Base-by-base conservation (phyloP, 2,329 filamentous ascomycete species). In the Cladophialophora bantiana region DNA sequence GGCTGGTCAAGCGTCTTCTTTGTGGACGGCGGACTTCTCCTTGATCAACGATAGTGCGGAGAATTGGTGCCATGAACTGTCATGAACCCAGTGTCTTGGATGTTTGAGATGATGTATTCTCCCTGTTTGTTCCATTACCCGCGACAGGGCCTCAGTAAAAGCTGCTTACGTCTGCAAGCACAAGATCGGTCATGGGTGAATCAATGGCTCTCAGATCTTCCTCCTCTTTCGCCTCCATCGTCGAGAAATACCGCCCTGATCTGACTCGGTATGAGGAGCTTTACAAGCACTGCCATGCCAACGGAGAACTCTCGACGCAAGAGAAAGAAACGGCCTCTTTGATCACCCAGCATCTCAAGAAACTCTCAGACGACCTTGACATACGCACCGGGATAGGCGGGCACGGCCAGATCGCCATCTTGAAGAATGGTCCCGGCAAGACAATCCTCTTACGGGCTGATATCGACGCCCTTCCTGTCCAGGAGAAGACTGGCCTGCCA, bases 241-340 rank as follows among this genome's bases (percentile, higher is more conserved):
- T 72, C 65, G 76, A 34, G 74, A 74, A 61, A 73, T 75, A 77
- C 76, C 80, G 70, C 70, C 81, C 77, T 70, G 75, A 82, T 57
- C 73, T 85, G 3, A 59, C 71, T 3, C 74, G 75, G 0, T 87
- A 86, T 71, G 83, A 88, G 76, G 75, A 76, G 1, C 76, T 86
- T 3, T 89, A 89, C 80, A 87, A 84, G 70, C 75, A 87, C 72
- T 82, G 89, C 62, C 87, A 89, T 73, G 75, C 79, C 12, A 77
- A 88, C 69, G 87, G 88, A 0, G 87, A 88, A 60, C 82, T 89
- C 34, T 88, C 86, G 0, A 79, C 81, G 1, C 85, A 85, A 73
- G 87, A 89, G 73, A 73, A 78, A 18, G 74, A 81, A 48, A 88
- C 86, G 0, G 83, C 86, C 0, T 73, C 79, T 18, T 82, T 75